Base-by-base conservation (phyloP, 2,329 filamentous ascomycete genomes). In the Cladosporium cucumerinum region DNA sequence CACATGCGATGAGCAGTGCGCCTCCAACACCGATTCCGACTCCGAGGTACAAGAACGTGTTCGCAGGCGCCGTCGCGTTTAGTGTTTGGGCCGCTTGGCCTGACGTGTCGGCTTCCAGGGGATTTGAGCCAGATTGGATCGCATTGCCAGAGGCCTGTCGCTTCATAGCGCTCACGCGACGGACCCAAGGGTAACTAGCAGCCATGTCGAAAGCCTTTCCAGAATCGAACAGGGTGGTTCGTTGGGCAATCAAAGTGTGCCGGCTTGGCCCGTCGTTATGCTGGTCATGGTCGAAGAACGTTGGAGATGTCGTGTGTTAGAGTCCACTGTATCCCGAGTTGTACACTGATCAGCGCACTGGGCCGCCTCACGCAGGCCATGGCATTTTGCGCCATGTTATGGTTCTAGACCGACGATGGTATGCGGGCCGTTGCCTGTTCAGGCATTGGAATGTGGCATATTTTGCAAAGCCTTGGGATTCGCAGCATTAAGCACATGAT, bases 401-500 rank as follows among this genome's bases (percentile, higher is more conserved):
- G 72, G 67, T 71, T 57, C 72, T 26, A 67, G 70, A 21, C n/a
- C 39, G 67, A 68, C 60, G 66, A 64, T 62, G 72, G 72, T 67
- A 74, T 74, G 71, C 69, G 61, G 65, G 54, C 65, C 67, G 75
- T 78, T 70, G 75, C 73, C 75, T 72, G 68, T 75, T 73, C 72
- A 74, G 72, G 54, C 64, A 23, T 32, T 69, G 76, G 77, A 78
- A 79, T 78, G 77, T 66, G 68, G 68, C 52, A 57, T 49, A 57
- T 58, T 67, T 46, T 46, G 39, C 66, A 46, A 60, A 46, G 51
- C 51, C 34, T 62, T 63, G 61, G 65, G 57, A 14, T 14, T 5
- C 5, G 39, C 6, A 46, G 6, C n/a, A 3, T 1, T 12, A 23
- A 16, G 12, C 39, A n/a, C 52, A 34, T 55, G 51, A 51, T 16